These are phyloP conservation scores for Phylloporus scabripes DNA, from an alignment of 768 basidiomycete genomes.

Conservation along the genomic window DNA sequence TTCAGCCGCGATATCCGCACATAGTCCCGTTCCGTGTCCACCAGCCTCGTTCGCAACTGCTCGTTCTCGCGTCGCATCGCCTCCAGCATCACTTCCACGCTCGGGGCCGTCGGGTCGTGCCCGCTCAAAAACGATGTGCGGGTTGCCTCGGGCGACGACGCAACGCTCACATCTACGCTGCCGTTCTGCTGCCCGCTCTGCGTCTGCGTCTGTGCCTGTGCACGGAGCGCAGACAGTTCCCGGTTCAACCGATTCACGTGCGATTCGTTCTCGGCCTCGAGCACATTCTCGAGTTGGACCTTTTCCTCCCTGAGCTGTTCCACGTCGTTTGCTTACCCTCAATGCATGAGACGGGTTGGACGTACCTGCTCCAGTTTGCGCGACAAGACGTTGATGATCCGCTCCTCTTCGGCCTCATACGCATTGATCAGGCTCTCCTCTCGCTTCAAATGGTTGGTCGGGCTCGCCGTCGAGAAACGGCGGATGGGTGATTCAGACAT, in stretches of 20 bases:
- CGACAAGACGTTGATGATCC: constrained; percentile 77
- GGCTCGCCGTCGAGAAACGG: constrained; percentile 50
- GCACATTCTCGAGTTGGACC: constrained; percentile 71
- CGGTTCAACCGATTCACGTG: constrained; percentile 74
- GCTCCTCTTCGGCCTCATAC: constrained; percentile 87
- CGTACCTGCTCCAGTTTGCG: constrained; percentile 77
- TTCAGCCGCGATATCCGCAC: constrained; percentile 69
- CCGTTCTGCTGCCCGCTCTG: constrained; percentile 12
- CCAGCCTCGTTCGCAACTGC: constrained; percentile 56
- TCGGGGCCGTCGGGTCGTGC: constrained; percentile 33
- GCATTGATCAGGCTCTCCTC: constrained; percentile 81
- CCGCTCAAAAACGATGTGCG: constrained; percentile 8
- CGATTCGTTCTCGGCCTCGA: constrained; percentile 82
- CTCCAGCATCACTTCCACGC: constrained; percentile 60
- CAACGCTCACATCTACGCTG: constrained; percentile 3
- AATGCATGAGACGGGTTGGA: not conserved
- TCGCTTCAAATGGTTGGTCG: constrained; percentile 41
- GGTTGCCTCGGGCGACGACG: not conserved
- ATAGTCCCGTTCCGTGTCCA: constrained; percentile 73
- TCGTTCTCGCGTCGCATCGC: constrained; percentile 80
- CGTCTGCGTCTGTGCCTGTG: constrained; percentile 36
- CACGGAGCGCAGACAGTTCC: constrained; percentile 59
- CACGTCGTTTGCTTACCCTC: not conserved
- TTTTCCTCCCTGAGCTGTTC: constrained; percentile 76
- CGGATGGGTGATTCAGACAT: constrained; percentile 47